phyloP scores from a whole-genome alignment of 1,284 basidiomycete genomes.

The Testicularia cyperi region DNA sequence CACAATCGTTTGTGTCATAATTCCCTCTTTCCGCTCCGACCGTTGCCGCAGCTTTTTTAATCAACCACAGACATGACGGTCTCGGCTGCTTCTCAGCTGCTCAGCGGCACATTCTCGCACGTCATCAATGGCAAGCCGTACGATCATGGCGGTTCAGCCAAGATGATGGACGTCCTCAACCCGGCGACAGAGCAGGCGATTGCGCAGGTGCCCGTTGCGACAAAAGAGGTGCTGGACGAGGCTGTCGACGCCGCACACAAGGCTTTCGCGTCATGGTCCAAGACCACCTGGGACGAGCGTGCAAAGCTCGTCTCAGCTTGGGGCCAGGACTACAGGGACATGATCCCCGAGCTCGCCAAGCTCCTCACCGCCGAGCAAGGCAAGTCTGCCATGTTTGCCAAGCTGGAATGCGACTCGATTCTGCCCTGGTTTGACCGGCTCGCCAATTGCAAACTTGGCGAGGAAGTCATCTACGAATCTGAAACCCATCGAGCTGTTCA shows the following conservation, averaged over 20 bases:
- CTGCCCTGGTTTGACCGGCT: conserved; percentile 30
- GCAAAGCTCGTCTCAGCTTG: conserved; percentile 16
- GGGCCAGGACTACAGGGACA: conserved; percentile 20
- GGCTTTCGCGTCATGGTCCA: conserved; percentile 26
- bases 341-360: conserved; percentile 20
- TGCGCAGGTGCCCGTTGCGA: conserved; percentile 31
- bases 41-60: no score
- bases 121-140: conserved; percentile 23
- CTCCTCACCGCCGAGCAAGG: conserved; percentile 40
- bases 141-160: conserved; percentile 11
- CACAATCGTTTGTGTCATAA: no score
- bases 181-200: conserved; percentile 36
- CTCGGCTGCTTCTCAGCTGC: conserved; percentile 15
- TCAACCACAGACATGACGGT: conserved; percentile 22
- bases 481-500: conserved; percentile 14
- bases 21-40: no score
- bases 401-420: conserved; percentile 14
- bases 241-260: conserved; percentile 29
- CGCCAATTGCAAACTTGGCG: conserved; percentile 15
- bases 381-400: conserved; percentile 10
- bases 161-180: conserved; percentile 30
- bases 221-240: conserved; percentile 14
- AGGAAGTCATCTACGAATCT: conserved; percentile 20
- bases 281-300: conserved; percentile 30
- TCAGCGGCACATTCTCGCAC: conserved; percentile 19